Evolutionary conservation across 495 filamentous ascomycete species (phyloP), one percentile per base, ranked within the genome.

Genomic region (Platismatia glauca): DNA sequence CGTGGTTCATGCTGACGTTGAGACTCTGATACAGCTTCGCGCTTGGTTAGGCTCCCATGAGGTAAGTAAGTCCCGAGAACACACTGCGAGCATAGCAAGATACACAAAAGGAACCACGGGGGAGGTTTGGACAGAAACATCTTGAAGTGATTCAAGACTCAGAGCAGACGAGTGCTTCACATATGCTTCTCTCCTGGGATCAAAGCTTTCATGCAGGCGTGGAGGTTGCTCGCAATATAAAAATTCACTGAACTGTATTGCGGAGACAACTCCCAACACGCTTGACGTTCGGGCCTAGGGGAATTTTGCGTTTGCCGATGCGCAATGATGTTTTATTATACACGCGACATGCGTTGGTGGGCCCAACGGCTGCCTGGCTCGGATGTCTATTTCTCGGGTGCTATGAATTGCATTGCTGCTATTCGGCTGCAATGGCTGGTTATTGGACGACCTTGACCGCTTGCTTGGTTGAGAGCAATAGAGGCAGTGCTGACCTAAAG

Each of bases 241-340:
- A 53, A 53, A 53, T 20, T 15, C 27, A 53, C 22, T 11, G 2
- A 18, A 31, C 6, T 7, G 0, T 15, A 29, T 16, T 20, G 7
- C 50, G 50, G 50, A 53, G 50, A 15, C 16, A 33, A 0, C 29
- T 33, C 50, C 50, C 29, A 15, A 16, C 3, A 53, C 33, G 29
- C 4, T 20, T 33, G 27, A 53, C 50, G 50, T 53, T 53, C 22
- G 50, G 50, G 16, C 50, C 50, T 53, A 53, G 50, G 50, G 29
- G 20, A 53, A 53, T 53, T 53, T 53, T 53, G 29, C 50, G 50
- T 29, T 53, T 53, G 50, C 50, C 50, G 50, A 18, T 33, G 50
- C 50, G 50, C 50, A 53, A 33, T 53, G 50, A 53, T 53, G 50
- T 20, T 52, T 53, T 33, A 13, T 33, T 34, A 8, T 1, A 53